Percentiles rank a stretch among this genome's conserved stretches.
These are phyloP conservation scores for Ceratobasidium sp. DNA, from an alignment of 1,284 basidiomycete species.

Conservation along the genomic window DNA sequence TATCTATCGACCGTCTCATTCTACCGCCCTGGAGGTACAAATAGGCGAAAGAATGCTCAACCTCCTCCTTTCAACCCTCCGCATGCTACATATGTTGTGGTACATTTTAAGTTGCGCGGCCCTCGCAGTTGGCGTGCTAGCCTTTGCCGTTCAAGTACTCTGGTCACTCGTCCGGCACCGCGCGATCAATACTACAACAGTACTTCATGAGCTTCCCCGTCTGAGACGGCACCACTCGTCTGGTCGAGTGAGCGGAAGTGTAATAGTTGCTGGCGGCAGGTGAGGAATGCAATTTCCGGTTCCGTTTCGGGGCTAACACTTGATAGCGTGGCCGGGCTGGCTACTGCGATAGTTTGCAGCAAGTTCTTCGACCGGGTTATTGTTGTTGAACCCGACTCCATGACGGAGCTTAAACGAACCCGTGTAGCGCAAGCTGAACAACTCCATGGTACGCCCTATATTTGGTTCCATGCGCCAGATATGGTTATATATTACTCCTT, in stretches of 20 bases:
- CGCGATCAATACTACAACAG: constrained; percentile 15
- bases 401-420: constrained; percentile 19
- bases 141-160: not conserved
- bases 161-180: not conserved
- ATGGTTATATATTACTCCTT: not conserved
- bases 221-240: not conserved
- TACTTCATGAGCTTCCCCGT: not conserved
- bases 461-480: not conserved
- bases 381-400: constrained; percentile 31
- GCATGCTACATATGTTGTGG: not conserved
- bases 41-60: not conserved
- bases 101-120: not conserved
- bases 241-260: not conserved
- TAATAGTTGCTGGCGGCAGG: constrained; percentile 32
- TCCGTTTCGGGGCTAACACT: not conserved
- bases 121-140: not conserved
- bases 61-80: not conserved
- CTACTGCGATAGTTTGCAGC: constrained; percentile 25
- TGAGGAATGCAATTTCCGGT: not conserved
- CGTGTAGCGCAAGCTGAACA: constrained; percentile 29
- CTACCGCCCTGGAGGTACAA: no score
- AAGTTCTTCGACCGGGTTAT: constrained; percentile 28
- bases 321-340: constrained; percentile 20
- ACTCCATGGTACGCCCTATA: constrained; percentile 13
- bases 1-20: no score